Evolutionary conservation across 441 rosid genomes (phyloP).

Genomic region (Erodium trifolium): DNA sequence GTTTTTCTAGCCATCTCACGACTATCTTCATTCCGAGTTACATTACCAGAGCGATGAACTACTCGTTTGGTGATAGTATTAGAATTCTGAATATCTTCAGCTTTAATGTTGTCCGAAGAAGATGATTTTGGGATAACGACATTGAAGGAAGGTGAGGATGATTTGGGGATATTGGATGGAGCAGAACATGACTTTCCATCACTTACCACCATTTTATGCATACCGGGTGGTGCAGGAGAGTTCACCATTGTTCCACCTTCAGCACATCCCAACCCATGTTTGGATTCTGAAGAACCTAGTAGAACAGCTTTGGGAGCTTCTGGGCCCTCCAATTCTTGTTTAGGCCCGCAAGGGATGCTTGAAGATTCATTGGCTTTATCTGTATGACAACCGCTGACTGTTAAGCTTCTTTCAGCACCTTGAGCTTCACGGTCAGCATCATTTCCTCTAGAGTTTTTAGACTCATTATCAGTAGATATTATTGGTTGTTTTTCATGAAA

Average conservation of each 20-base stretch:
- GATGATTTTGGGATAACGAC: constrained; percentile 29
- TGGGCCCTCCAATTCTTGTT: constrained; percentile 29
- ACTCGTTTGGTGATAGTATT: constrained; percentile 27
- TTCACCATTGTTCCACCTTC: constrained; percentile 29
- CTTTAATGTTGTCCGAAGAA: constrained; percentile 34
- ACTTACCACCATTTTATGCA: constrained; percentile 34
- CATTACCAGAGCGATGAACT: constrained; percentile 32
- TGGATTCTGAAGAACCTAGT: constrained; percentile 31
- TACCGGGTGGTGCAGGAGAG: constrained; percentile 28
- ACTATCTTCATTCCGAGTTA: constrained; percentile 33
- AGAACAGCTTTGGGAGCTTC: constrained; percentile 28
- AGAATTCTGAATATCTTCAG: constrained; percentile 34
- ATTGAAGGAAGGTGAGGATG: constrained; percentile 28
- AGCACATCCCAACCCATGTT: constrained; percentile 26
- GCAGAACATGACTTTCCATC: constrained; percentile 38
- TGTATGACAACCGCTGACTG: constrained; percentile 26
- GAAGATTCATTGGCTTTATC: constrained; percentile 28
- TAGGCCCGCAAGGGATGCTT: constrained; percentile 22
- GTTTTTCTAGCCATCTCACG: constrained; percentile 31
- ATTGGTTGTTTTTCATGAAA: constrained; percentile 24
- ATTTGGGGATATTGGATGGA: constrained; percentile 28
- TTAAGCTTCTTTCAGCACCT: constrained; percentile 30
- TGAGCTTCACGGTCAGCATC: constrained; percentile 28
- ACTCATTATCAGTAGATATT: constrained; percentile 21
- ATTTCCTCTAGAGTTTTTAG: constrained; percentile 28